Conservation (phyloP, 139 green algal species). For the Coccomyxa sp. region DNA sequence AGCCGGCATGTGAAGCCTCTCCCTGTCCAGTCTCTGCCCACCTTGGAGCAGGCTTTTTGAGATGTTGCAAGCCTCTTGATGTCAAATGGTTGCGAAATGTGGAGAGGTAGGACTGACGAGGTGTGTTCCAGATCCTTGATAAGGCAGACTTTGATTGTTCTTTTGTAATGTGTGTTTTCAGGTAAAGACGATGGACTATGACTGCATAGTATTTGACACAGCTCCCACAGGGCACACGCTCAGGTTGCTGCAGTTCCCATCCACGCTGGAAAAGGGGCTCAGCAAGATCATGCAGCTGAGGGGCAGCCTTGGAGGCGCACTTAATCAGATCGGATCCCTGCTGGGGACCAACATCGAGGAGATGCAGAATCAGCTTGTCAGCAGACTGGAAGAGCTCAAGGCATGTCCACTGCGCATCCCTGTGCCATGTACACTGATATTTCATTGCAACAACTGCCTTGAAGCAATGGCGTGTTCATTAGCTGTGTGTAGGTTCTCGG, state of each 20-base stretch:
- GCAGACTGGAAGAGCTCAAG: conserved; percentile 69
- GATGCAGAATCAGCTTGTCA: conserved; percentile 42
- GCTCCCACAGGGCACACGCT: conserved; percentile 87
- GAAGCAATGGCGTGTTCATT: neutral
- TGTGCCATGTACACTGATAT: too few relatives aligned
- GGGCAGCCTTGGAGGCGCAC: conserved; percentile 67
- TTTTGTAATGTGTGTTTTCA: conserved; percentile 18
- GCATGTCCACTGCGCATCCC: neutral
- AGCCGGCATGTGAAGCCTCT: too few relatives aligned
- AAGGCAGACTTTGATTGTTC: too few relatives aligned
- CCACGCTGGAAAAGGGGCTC: conserved; percentile 90
- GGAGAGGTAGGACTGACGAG: too few relatives aligned
- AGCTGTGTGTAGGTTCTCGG: neutral
- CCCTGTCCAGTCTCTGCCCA: too few relatives aligned
- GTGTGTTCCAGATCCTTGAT: too few relatives aligned
- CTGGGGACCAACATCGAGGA: conserved; percentile 36
- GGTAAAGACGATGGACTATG: conserved; percentile 95
- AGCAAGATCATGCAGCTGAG: conserved; percentile 84
- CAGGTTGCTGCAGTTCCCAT: conserved; percentile 92
- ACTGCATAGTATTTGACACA: conserved; percentile 95
- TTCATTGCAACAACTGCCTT: neutral
- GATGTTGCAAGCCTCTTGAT: too few relatives aligned
- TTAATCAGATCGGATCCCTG: conserved; percentile 45
- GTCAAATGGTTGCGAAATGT: too few relatives aligned
- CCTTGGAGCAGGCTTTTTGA: too few relatives aligned